phyloP scores from a whole-genome alignment of 2,329 filamentous ascomycete species.

The Davidsoniella virescens region DNA sequence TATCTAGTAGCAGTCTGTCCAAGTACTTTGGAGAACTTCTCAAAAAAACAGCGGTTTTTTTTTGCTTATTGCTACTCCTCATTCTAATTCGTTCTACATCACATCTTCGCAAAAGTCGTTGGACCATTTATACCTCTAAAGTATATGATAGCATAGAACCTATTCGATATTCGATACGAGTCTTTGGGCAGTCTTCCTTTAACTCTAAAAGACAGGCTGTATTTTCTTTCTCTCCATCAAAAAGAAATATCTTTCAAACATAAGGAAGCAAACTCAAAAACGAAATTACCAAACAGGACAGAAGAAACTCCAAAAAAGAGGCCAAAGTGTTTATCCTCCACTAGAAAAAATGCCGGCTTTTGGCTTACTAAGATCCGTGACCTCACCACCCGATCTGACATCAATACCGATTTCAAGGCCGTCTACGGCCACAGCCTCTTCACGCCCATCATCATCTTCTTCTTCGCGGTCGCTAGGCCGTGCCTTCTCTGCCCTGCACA shows the following conservation, averaged over 20 bases:
- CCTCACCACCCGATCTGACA: not conserved
- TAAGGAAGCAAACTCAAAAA: not conserved
- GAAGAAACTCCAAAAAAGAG: not conserved
- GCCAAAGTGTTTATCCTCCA: not conserved
- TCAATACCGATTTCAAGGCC: not conserved
- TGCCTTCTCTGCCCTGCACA: not conserved
- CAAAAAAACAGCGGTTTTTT: too few relatives aligned
- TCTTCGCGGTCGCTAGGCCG: not conserved
- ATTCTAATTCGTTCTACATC: too few relatives aligned
- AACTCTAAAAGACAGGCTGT: not conserved
- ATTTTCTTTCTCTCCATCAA: not conserved
- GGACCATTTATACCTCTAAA: too few relatives aligned
- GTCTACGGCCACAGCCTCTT: not conserved
- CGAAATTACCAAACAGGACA: not conserved
- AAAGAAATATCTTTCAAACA: not conserved
- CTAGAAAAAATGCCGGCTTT: not conserved
- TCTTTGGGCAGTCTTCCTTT: too few relatives aligned
- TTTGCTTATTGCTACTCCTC: too few relatives aligned
- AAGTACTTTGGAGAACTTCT: too few relatives aligned
- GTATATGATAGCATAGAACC: too few relatives aligned
- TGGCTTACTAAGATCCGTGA: conserved; percentile 8
- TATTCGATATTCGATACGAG: too few relatives aligned
- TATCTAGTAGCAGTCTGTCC: too few relatives aligned
- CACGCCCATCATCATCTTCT: not conserved
- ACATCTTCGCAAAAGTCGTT: too few relatives aligned